Evolutionary conservation across 2,329 filamentous ascomycete genomes (phyloP).

Genomic region (Curvularia hawaiiensis): DNA sequence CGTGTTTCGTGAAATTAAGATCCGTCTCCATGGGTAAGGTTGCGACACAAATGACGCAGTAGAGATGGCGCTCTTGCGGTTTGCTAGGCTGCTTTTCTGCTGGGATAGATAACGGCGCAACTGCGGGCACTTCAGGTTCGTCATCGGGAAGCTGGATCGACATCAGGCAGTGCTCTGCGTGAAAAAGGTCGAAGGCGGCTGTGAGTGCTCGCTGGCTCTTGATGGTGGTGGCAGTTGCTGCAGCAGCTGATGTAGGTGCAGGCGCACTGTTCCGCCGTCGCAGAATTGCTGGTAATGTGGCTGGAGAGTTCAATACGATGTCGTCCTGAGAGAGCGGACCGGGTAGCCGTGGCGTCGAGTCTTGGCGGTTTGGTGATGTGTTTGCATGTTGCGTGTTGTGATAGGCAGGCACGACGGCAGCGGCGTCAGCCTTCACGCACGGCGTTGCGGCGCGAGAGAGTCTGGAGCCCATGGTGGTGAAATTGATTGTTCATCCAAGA

Average conservation of each 20-base stretch:
- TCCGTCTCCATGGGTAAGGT: slow-evolving; percentile 17
- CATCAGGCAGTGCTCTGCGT: slow-evolving; percentile 14
- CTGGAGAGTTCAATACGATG: slow-evolving; percentile 9
- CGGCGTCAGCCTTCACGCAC: slow-evolving; percentile 26
- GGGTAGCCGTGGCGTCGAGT: not conserved
- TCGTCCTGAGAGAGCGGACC: slow-evolving; percentile 15
- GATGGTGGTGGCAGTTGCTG: slow-evolving; percentile 1
- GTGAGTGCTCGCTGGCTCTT: not conserved
- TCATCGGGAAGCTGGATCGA: slow-evolving; percentile 11
- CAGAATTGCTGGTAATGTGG: not conserved
- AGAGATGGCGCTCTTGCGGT: slow-evolving; percentile 4
- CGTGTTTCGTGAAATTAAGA: slow-evolving; percentile 9
- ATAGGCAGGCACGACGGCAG: slow-evolving; percentile 17
- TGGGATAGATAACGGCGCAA: not conserved
- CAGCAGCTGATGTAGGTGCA: not conserved
- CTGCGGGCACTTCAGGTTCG: slow-evolving; percentile 1
- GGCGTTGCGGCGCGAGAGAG: slow-evolving; percentile 29
- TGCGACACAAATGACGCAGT: slow-evolving; percentile 33
- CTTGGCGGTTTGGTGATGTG: slow-evolving; percentile 18
- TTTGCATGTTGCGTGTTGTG: slow-evolving; percentile 19
- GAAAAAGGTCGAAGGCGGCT: slow-evolving; percentile 10
- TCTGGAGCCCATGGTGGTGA: slow-evolving; percentile 34
- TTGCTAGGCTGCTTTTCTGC: not conserved
- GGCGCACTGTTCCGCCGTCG: slow-evolving; percentile 26
- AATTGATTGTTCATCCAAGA: not conserved